These are phyloP conservation scores for Volutella citrinella DNA, from an alignment of 2,329 filamentous ascomycete species.

Conservation along the genomic window DNA sequence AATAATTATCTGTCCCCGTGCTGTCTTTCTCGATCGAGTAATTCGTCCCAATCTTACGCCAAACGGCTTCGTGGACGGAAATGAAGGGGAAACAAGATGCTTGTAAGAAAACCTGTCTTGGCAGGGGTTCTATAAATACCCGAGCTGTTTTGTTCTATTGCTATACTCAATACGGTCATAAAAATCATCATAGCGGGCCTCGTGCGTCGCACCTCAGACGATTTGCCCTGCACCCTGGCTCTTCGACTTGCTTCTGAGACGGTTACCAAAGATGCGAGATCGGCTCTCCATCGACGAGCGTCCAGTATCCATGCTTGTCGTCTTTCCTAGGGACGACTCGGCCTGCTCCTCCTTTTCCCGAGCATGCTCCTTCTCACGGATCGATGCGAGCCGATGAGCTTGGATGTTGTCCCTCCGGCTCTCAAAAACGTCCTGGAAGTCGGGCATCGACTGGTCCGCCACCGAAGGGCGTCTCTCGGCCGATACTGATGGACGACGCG, in stretches of 20 bases:
- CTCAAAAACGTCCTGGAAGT: slow-evolving; percentile 47
- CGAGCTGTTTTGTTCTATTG: too few relatives aligned
- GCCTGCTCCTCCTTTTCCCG: slow-evolving; percentile 24
- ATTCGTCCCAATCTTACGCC: too few relatives aligned
- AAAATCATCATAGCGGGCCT: too few relatives aligned
- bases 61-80: too few relatives aligned
- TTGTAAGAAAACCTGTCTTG: too few relatives aligned
- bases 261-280: slow-evolving; percentile 26
- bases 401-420: slow-evolving; percentile 36
- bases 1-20: too few relatives aligned
- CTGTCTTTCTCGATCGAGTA: too few relatives aligned
- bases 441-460: slow-evolving; percentile 31
- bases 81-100: too few relatives aligned
- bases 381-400: slow-evolving; percentile 35
- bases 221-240: slow-evolving; percentile 22
- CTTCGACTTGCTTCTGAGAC: slow-evolving; percentile 28
- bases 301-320: slow-evolving; percentile 25
- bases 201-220: slow-evolving; percentile 25
- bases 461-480: slow-evolving; percentile 19
- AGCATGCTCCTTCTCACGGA: slow-evolving; percentile 35
- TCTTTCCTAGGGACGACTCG: slow-evolving; percentile 21
- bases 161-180: too few relatives aligned
- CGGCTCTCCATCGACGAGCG: slow-evolving; percentile 24
- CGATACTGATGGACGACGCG: too few relatives aligned
- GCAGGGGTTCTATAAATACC: too few relatives aligned